These are phyloP conservation scores for Eimeria sp. DNA, from an alignment of 169 alveolate species.

Conservation along the genomic window DNA sequence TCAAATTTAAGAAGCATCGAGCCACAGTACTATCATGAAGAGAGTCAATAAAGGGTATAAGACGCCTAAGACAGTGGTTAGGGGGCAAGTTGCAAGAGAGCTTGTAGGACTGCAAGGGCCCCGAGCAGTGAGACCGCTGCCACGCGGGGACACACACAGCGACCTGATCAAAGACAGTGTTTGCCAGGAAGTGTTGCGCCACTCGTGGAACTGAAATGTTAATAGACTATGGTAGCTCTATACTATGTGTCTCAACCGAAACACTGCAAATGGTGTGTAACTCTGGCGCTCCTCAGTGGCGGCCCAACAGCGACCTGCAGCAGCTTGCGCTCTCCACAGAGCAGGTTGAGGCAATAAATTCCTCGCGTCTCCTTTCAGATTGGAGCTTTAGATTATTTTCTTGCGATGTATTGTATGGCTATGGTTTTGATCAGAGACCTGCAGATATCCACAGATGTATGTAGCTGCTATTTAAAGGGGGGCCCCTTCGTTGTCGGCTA, in stretches of 20 bases:
- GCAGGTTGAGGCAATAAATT: background rate
- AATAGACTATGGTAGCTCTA: background rate
- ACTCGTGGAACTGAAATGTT: background rate
- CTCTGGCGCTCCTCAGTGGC: constrained; percentile 9
- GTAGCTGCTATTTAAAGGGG: constrained; percentile 29
- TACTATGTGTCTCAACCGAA: background rate
- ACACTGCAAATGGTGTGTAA: constrained; percentile 12
- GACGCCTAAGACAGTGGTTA: background rate
- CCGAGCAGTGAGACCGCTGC: constrained; percentile 75
- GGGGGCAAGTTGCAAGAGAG: too few species aligned
- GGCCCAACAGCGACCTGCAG: constrained; percentile 59
- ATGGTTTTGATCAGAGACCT: background rate
- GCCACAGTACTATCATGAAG: background rate
- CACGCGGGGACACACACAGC: constrained; percentile 31
- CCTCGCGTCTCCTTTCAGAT: background rate
- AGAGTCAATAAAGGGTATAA: constrained; percentile 2
- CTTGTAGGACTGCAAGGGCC: constrained; percentile 28
- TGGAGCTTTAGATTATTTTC: background rate
- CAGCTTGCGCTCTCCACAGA: constrained; percentile 10
- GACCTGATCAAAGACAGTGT: background rate
- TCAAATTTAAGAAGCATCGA: background rate
- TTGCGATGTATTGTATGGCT: background rate
- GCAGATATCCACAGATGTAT: background rate
- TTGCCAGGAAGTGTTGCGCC: background rate
- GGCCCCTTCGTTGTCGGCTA: constrained; percentile 21